Evolutionary conservation across 768 basidiomycete genomes (phyloP).

Genomic region (Naganishia friedmannii): DNA sequence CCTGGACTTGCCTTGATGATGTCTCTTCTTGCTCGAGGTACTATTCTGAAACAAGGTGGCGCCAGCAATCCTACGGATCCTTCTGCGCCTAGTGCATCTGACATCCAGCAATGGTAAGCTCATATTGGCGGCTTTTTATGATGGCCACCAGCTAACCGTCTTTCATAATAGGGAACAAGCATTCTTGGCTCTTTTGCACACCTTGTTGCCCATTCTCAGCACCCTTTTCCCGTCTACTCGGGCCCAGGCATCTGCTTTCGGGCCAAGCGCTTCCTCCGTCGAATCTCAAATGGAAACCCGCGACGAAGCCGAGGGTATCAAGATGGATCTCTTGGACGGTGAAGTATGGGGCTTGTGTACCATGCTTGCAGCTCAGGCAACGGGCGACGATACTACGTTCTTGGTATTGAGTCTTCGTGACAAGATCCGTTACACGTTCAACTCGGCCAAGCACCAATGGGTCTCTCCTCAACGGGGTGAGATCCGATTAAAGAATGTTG

Average conservation of each 20-base stretch:
- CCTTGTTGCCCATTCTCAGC: slow-evolving; percentile 71
- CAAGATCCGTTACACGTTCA: slow-evolving; percentile 79
- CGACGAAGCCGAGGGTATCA: slow-evolving; percentile 44
- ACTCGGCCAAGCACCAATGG: slow-evolving; percentile 70
- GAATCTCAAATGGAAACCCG: slow-evolving; percentile 30
- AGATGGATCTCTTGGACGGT: slow-evolving; percentile 50
- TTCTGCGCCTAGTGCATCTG: slow-evolving; percentile 45
- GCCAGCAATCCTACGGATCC: slow-evolving; percentile 56
- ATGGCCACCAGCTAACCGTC: slow-evolving; percentile 20
- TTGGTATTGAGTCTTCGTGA: slow-evolving; percentile 83
- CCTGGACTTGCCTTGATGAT: slow-evolving; percentile 89
- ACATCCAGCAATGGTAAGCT: slow-evolving; percentile 70
- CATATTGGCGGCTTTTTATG: slow-evolving; percentile 22
- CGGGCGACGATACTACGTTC: slow-evolving; percentile 79
- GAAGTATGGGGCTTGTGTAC: slow-evolving; percentile 52
- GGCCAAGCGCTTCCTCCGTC: slow-evolving; percentile 36
- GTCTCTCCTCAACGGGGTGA: slow-evolving; percentile 66
- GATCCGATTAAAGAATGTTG: slow-evolving; percentile 84
- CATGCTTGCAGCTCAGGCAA: slow-evolving; percentile 68
- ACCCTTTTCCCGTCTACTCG: slow-evolving; percentile 82
- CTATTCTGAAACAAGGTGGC: slow-evolving; percentile 59
- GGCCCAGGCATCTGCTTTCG: slow-evolving; percentile 54
- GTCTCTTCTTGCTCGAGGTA: slow-evolving; percentile 85
- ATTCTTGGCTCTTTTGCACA: slow-evolving; percentile 81
- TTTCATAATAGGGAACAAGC: slow-evolving; percentile 66